These are phyloP conservation scores for Mycosphaerelloides madeirae DNA, from an alignment of 2,329 filamentous ascomycete species.

Conservation along the genomic window DNA sequence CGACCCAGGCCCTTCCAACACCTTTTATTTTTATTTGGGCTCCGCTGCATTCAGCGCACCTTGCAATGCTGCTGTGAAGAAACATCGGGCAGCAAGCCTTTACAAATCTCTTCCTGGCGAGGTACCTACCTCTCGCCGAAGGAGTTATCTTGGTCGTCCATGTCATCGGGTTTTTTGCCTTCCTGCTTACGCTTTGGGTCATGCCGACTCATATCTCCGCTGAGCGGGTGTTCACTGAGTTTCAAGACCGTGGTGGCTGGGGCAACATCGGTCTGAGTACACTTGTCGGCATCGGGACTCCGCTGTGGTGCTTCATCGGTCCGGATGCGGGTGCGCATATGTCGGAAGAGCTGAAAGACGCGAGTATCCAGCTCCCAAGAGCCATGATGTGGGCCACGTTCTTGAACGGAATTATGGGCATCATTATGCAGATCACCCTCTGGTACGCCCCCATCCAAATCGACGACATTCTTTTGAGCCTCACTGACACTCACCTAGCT, in stretches of 20 bases:
- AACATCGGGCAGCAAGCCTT: conserved; percentile 41
- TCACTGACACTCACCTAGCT: conserved; percentile 29
- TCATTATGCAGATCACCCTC: conserved; percentile 20
- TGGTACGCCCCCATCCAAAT: conserved; percentile 23
- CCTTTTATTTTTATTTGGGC: too few species aligned
- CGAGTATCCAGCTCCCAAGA: conserved; percentile 17
- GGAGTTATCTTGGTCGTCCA: conserved; percentile 31
- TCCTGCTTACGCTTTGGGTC: conserved; percentile 29
- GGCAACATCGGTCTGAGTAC: conserved; percentile 8
- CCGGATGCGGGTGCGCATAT: conserved; percentile 15
- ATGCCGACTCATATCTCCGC: conserved; percentile 26
- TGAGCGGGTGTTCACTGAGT: conserved; percentile 26
- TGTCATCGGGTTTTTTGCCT: conserved; percentile 27
- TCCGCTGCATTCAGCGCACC: too few species aligned
- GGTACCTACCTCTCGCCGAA: conserved; percentile 36
- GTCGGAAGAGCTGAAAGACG: conserved; percentile 13
- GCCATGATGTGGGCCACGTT: conserved; percentile 19
- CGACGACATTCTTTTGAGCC: conserved; percentile 16
- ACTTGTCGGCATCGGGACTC: conserved; percentile 28
- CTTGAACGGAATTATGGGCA: conserved; percentile 2
- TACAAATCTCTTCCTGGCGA: conserved; percentile 31
- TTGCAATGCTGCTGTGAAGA: too few species aligned
- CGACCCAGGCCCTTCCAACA: too few species aligned
- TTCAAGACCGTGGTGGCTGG: conserved; percentile 22
- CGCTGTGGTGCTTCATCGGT: conserved; percentile 10